A percentile compares a stretch with the other conserved stretches of the same genome.
Conservation (phyloP, 345 rosid genomes). For the Psidium friedrichsthalianum region DNA sequence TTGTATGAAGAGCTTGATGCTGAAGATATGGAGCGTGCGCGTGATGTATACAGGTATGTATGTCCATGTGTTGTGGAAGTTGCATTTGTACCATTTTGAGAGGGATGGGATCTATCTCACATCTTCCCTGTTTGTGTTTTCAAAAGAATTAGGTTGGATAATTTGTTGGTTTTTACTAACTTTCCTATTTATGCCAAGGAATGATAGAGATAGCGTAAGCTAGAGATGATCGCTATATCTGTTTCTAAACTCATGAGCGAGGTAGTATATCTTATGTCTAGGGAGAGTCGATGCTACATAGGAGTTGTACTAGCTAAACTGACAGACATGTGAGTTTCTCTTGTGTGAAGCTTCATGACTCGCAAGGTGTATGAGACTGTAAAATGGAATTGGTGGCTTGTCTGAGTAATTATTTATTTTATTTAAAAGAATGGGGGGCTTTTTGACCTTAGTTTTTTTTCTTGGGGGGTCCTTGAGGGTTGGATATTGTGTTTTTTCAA, state of each 20-base stretch:
- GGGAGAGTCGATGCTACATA: not conserved
- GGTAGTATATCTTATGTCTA: not conserved
- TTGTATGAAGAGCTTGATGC: slow-evolving; percentile 83
- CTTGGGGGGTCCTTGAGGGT: not conserved
- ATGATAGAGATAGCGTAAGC: not conserved
- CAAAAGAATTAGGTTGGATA: not conserved
- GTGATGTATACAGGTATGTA: slow-evolving; percentile 64
- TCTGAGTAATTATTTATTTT: not conserved
- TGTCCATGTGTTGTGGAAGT: not conserved
- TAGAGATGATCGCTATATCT: not conserved
- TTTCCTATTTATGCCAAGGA: not conserved
- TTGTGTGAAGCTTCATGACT: not conserved
- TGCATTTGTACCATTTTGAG: not conserved
- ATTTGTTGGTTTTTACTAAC: not conserved
- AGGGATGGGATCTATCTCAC: not conserved
- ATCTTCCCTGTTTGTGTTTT: not conserved
- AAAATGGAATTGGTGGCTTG: not conserved
- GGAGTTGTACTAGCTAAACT: not conserved
- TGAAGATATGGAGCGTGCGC: slow-evolving; percentile 58
- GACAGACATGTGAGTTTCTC: not conserved
- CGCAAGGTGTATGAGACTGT: not conserved
- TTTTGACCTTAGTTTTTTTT: not conserved
- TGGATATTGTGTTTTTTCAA: not conserved
- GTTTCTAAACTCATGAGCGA: not conserved
- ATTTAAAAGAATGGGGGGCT: not conserved